These are phyloP conservation scores for Solanum paucissectum DNA, from an alignment of 257 asterid species.

Conservation along the genomic window DNA sequence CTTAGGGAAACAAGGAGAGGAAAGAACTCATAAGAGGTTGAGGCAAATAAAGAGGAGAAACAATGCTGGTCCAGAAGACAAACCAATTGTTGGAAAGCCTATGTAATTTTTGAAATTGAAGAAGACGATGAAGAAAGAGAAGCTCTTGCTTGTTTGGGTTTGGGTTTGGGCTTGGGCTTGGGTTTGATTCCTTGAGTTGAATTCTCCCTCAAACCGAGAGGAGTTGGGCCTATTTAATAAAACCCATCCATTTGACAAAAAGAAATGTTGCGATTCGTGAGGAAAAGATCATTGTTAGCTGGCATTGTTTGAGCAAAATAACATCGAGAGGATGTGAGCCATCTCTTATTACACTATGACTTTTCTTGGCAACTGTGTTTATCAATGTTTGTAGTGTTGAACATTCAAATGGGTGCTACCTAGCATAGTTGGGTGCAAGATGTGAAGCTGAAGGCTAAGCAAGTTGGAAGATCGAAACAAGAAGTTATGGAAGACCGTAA, in stretches of 20 bases:
- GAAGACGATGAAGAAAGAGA: neutral
- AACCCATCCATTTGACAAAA: neutral
- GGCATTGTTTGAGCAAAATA: neutral
- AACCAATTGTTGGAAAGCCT: neutral
- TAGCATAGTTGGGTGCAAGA: neutral
- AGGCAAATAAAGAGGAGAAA: neutral
- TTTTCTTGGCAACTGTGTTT: neutral
- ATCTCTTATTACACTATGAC: neutral
- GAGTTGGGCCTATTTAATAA: neutral
- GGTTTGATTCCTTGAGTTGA: neutral
- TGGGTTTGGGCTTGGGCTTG: neutral
- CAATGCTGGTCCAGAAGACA: neutral
- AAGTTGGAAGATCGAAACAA: neutral
- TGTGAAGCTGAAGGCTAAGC: neutral
- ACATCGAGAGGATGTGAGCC: neutral
- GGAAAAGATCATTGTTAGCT: neutral
- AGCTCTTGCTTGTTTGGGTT: neutral
- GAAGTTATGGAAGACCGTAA: neutral
- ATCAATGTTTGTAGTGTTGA: neutral
- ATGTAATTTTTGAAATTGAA: neutral
- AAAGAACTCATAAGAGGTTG: neutral
- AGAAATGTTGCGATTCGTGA: neutral
- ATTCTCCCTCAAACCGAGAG: neutral
- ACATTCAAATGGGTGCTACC: neutral
- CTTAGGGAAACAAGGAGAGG: neutral